phyloP scores from a whole-genome alignment of 1,139 yeast species.

The Barnettozyma hawaiiensis region DNA sequence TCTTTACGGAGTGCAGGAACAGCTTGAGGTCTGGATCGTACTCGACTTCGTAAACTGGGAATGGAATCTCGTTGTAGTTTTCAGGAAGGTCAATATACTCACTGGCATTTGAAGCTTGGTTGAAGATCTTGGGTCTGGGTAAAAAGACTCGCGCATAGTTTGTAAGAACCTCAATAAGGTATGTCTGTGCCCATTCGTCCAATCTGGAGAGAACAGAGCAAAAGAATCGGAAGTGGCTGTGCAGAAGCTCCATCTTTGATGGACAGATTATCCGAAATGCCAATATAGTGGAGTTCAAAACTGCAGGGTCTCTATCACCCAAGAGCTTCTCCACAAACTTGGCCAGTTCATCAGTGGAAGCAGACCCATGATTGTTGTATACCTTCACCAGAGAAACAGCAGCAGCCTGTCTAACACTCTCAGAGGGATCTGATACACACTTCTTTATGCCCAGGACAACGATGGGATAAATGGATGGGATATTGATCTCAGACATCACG shows the following conservation, averaged over 20 bases:
- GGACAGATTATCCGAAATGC: conserved; percentile 51
- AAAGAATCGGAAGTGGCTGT: conserved; percentile 61
- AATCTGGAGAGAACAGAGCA: conserved; percentile 50
- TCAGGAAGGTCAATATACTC: conserved; percentile 39
- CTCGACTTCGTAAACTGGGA: conserved; percentile 36
- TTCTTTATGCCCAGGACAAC: conserved; percentile 68
- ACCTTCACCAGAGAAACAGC: conserved; percentile 74
- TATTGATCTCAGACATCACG: conserved; percentile 73
- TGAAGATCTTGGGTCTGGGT: conserved; percentile 42
- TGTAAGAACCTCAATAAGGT: conserved; percentile 55
- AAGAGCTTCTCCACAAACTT: conserved; percentile 49
- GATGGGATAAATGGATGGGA: conserved; percentile 77
- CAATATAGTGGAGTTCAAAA: conserved; percentile 64
- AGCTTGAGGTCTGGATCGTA: conserved; percentile 53
- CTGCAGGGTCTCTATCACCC: conserved; percentile 58
- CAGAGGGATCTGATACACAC: conserved; percentile 64
- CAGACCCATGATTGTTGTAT: conserved; percentile 33
- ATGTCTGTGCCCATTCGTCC: conserved; percentile 74
- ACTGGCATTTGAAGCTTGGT: conserved; percentile 27
- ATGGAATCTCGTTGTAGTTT: conserved; percentile 32
- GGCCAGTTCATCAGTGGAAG: conserved; percentile 37
- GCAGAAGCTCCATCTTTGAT: conserved; percentile 59
- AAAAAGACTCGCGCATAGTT: conserved; percentile 61
- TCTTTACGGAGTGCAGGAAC: conserved; percentile 43
- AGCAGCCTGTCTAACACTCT: conserved; percentile 73